Base-by-base conservation (phyloP, 164 flowering plant species). In the Chimonanthus salicifolius region DNA sequence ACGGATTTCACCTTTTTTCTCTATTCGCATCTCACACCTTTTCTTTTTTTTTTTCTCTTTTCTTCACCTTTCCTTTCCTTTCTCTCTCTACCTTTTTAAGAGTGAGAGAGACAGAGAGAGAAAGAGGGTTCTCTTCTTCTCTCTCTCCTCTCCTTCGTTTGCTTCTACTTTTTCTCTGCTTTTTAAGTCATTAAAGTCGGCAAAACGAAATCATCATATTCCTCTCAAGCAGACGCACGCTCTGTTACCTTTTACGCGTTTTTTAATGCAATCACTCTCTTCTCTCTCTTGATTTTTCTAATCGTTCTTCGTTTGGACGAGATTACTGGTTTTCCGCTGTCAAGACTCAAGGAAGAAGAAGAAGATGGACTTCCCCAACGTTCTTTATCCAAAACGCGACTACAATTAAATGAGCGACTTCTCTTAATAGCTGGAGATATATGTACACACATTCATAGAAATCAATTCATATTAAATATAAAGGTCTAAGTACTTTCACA, bases 241-340 rank as follows among this genome's bases (percentile, higher is more conserved):
- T 74, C 79, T 73, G 82, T 84, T 73, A 70, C 79, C 85, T 82
- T 84, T 85, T 84, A 81, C 85, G 86, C 86, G 83, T 85, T 82
- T 83, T 85, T 82, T 83, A 71, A 78, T 79, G 77, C 78, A 68
- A 47, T 64, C 58, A 33, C 66, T 73, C 60, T 46, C 60, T 50
- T 67, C 70, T 65, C 77, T 49, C 67, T 58, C 60, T 13, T 54
- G 11, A 10, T n/a, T 54, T 54, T 51, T 9, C 60, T 54, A 54
- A 54, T 54, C 60, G 58, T 51, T 54, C 16, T 54, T 54, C 4
- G 60, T 54, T 54, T 51, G 58, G 58, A 51, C 58, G 11, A 51
- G 58, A 51, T 51, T 51, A 51, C 16, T 51, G 58, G 13, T 51
- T 51, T 51, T 51, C 33, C 33, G 33, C 33, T 33, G 33, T 33